Evolutionary conservation across 1,284 basidiomycete genomes (phyloP).

Genomic region (Lentinus polychrous): DNA sequence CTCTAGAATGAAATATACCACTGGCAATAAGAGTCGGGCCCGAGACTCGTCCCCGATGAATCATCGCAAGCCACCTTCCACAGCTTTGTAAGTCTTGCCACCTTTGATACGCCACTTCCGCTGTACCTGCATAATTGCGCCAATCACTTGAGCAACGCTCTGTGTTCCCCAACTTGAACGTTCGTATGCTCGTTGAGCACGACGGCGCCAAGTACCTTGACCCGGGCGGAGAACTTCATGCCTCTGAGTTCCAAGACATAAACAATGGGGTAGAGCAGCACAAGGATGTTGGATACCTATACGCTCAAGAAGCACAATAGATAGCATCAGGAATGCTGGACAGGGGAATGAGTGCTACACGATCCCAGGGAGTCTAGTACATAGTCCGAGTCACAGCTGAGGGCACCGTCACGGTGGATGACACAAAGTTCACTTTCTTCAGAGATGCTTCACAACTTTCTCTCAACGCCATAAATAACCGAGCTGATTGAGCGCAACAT

Average conservation of each 20-base stretch:
- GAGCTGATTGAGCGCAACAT: too few relatives aligned
- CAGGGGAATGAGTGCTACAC: conserved; percentile 4
- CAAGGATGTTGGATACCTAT: conserved; percentile 72
- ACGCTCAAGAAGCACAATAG: conserved; percentile 57
- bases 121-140: conserved; percentile 36
- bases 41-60: too few relatives aligned
- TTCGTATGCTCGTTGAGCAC: conserved; percentile 77
- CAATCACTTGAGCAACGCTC: conserved; percentile 52
- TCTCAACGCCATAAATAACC: too few relatives aligned
- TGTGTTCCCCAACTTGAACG: conserved; percentile 65
- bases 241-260: conserved; percentile 74
- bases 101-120: conserved; percentile 44
- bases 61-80: conserved; percentile 34
- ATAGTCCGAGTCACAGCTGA: too few relatives aligned
- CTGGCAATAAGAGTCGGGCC: too few relatives aligned
- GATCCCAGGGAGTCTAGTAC: too few relatives aligned
- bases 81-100: conserved; percentile 66
- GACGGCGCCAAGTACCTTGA: conserved; percentile 66
- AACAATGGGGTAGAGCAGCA: conserved; percentile 68
- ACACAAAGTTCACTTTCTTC: too few relatives aligned
- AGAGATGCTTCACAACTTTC: too few relatives aligned
- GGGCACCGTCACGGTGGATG: too few relatives aligned
- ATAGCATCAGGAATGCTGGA: conserved; percentile 72
- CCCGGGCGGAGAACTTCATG: conserved; percentile 66
- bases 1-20: too few relatives aligned